Percentiles rank a stretch among this genome's conserved stretches.
Evolutionary conservation across 495 filamentous ascomycete species (phyloP).

Genomic region (Xeromyces bisporus): DNA sequence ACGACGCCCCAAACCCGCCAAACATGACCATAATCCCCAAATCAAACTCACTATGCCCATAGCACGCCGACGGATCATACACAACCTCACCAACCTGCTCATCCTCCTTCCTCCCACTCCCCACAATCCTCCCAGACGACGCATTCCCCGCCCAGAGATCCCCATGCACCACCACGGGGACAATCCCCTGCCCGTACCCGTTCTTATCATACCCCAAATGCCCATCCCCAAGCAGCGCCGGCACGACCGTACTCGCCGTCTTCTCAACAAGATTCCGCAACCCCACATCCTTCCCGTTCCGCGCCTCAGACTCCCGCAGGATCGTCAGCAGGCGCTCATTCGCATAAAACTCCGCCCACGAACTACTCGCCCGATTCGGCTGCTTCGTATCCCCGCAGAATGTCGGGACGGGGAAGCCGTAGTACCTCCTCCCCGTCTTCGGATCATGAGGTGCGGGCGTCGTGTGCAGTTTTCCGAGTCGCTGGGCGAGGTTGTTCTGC

Average conservation of each 20-base stretch:
- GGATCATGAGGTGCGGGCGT: conserved; percentile 47
- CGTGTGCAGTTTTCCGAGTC: conserved; percentile 65
- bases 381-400: conserved; percentile 77
- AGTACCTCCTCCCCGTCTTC: conserved; percentile 38
- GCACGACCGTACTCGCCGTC: conserved; percentile 46
- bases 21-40: conserved; percentile 93
- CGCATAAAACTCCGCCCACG: conserved; percentile 75
- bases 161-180: conserved; percentile 71
- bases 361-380: conserved; percentile 47
- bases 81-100: conserved; percentile 59
- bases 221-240: conserved; percentile 47
- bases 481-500: conserved; percentile 42
- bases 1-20: conserved; percentile 61
- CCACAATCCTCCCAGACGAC: conserved; percentile 45
- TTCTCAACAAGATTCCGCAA: conserved; percentile 44
- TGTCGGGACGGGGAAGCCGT: conserved; percentile 68
- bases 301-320: conserved; percentile 33
- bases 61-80: conserved; percentile 64
- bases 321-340: conserved; percentile 54
- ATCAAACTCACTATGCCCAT: conserved; percentile 81
- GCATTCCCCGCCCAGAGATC: conserved; percentile 87
- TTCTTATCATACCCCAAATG: conserved; percentile 39
- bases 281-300: conserved; percentile 46
- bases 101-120: conserved; percentile 11
- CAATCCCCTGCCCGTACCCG: conserved; percentile 31